Evolutionary conservation across 768 basidiomycete genomes (phyloP).

Genomic region (Infundibulicybe gibba): DNA sequence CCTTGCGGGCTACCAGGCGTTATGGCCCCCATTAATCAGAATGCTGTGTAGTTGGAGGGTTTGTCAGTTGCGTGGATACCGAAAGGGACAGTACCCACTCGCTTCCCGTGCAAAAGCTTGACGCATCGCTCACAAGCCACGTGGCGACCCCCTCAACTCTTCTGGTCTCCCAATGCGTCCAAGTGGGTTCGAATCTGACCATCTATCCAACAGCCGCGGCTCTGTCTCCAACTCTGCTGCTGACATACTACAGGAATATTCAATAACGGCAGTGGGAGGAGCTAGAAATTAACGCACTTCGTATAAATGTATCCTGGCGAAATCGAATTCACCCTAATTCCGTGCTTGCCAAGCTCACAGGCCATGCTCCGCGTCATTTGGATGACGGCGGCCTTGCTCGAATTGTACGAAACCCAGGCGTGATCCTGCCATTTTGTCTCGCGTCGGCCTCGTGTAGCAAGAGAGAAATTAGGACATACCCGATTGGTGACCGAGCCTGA

Average conservation of each 20-base stretch:
- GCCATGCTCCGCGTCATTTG: conserved; percentile 63
- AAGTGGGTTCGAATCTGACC: conserved; percentile 41
- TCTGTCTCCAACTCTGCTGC: conserved; percentile 43
- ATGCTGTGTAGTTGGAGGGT: no score
- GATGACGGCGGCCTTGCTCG: conserved; percentile 53
- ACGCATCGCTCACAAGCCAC: no score
- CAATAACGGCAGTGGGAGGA: neutral
- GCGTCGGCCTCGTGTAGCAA: neutral
- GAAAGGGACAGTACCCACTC: no score
- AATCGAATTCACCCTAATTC: conserved; percentile 52
- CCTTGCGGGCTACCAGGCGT: no score
- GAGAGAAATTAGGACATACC: neutral
- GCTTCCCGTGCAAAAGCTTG: no score
- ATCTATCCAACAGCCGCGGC: conserved; percentile 40
- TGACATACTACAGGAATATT: conserved; percentile 41
- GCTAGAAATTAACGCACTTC: conserved; percentile 18
- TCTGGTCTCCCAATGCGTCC: no score
- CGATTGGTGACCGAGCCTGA: conserved; percentile 38
- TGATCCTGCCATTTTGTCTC: conserved; percentile 33
- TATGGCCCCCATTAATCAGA: no score
- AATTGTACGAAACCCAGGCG: conserved; percentile 53
- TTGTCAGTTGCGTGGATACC: no score
- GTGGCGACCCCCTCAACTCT: no score
- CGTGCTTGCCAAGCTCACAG: conserved; percentile 47
- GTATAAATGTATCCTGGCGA: conserved; percentile 59